Evolutionary conservation across 306 rosid species (phyloP).

Genomic region (Dryas octopetala): DNA sequence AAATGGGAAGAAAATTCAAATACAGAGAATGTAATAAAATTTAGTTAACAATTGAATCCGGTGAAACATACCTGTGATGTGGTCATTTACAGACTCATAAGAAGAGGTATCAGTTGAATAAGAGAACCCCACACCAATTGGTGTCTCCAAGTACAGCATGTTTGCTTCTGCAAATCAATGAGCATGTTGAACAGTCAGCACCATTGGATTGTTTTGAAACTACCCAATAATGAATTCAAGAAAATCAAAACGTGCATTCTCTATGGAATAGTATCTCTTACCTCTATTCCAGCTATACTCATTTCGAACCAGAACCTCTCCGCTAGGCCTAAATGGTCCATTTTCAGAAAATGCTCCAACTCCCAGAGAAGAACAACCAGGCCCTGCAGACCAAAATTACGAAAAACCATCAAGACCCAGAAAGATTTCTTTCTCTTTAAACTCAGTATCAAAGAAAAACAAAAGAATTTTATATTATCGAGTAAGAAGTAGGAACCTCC

Average conservation of each 20-base stretch:
- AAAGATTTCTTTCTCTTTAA: not conserved
- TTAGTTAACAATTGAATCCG: not conserved
- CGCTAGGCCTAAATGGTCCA: conserved; percentile 60
- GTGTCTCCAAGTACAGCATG: conserved; percentile 60
- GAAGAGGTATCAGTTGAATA: conserved; percentile 47
- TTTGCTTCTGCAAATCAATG: conserved; percentile 48
- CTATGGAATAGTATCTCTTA: not conserved
- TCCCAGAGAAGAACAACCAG: conserved; percentile 67
- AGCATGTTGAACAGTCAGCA: not conserved
- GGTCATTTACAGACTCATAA: conserved; percentile 46
- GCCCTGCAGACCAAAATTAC: conserved; percentile 33
- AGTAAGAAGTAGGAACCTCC: conserved; percentile 36
- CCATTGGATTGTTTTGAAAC: not conserved
- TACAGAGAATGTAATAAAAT: not conserved
- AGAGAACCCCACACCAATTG: conserved; percentile 62
- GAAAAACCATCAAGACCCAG: conserved; percentile 3
- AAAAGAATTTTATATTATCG: not conserved
- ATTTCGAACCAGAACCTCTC: conserved; percentile 39
- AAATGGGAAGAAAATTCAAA: not conserved
- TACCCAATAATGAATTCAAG: not conserved
- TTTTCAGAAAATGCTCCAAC: conserved; percentile 64
- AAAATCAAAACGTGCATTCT: not conserved
- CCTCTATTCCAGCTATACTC: conserved; percentile 61
- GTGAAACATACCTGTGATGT: conserved; percentile 41
- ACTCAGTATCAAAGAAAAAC: not conserved